These are phyloP conservation scores for Paratinospora sagittata DNA, from an alignment of 164 flowering plant species.

Conservation along the genomic window DNA sequence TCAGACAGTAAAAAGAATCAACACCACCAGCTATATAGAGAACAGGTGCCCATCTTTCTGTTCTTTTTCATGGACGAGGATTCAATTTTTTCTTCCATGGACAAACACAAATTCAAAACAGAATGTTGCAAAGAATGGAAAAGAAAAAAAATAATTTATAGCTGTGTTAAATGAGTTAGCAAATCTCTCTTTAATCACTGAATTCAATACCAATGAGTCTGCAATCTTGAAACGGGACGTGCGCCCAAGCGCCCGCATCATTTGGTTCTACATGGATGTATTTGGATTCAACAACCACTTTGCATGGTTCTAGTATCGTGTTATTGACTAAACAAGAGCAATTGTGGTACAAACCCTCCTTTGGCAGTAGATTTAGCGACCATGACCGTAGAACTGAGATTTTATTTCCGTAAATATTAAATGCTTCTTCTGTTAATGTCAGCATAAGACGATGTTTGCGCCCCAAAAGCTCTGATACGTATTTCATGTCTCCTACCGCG, in stretches of 20 bases:
- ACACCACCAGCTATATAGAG: neutral
- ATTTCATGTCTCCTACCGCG: constrained; percentile 63
- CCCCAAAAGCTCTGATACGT: constrained; percentile 85
- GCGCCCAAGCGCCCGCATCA: constrained; percentile 11
- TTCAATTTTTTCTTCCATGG: constrained; percentile 6
- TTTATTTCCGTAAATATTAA: constrained; percentile 16
- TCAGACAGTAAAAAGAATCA: neutral
- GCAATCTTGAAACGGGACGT: constrained; percentile 21
- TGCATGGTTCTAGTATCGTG: constrained; percentile 39
- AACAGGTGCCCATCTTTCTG: neutral
- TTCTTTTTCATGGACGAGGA: neutral
- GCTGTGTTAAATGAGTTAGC: neutral
- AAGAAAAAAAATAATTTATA: neutral
- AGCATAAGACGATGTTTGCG: constrained; percentile 68
- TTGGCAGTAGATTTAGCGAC: constrained; percentile 73
- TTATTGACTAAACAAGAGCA: constrained; percentile 46
- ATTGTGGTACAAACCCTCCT: constrained; percentile 61
- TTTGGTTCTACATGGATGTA: constrained; percentile 51
- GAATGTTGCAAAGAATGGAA: neutral
- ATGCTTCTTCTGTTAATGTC: constrained; percentile 24
- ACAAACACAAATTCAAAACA: neutral
- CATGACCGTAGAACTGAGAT: constrained; percentile 52
- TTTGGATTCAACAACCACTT: constrained; percentile 45
- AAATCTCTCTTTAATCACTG: constrained; percentile 20
- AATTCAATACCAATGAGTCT: constrained; percentile 58